These are phyloP conservation scores for Trametes villosa DNA, from an alignment of 768 basidiomycete genomes.

Conservation along the genomic window DNA sequence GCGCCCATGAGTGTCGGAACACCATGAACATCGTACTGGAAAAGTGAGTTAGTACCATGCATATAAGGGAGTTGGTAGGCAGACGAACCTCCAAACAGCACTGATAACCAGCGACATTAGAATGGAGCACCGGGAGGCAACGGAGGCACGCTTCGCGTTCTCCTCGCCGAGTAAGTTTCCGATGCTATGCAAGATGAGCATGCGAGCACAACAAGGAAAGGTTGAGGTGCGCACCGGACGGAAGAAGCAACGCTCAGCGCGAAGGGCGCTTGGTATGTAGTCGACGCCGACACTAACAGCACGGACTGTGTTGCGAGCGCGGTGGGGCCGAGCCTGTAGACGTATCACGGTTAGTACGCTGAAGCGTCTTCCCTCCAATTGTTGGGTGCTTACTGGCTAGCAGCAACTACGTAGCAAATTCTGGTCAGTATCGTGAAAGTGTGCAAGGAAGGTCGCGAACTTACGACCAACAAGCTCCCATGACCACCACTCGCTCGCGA, in stretches of 20 bases:
- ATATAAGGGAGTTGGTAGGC: too few species aligned
- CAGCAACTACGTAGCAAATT: conserved; percentile 49
- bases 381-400: conserved; percentile 47
- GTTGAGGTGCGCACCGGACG: conserved; percentile 61
- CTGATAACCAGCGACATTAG: conserved; percentile 69
- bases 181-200: conserved; percentile 50
- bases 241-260: conserved; percentile 82
- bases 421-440: neutral
- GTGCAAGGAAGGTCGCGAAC: conserved; percentile 24
- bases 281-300: conserved; percentile 73
- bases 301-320: conserved; percentile 90
- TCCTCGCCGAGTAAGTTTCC: conserved; percentile 89
- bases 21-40: conserved; percentile 46
- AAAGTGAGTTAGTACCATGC: neutral
- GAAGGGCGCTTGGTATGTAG: conserved; percentile 83
- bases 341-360: neutral
- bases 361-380: neutral
- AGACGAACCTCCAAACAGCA: conserved; percentile 59
- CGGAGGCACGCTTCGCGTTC: conserved; percentile 70
- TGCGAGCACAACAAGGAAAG: neutral
- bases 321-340: conserved; percentile 74
- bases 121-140: conserved; percentile 68
- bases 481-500: conserved; percentile 95
- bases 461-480: conserved; percentile 81
- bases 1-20: conserved; percentile 55